phyloP scores from a whole-genome alignment of 441 rosid species.

The Euphorbia celastroides region DNA sequence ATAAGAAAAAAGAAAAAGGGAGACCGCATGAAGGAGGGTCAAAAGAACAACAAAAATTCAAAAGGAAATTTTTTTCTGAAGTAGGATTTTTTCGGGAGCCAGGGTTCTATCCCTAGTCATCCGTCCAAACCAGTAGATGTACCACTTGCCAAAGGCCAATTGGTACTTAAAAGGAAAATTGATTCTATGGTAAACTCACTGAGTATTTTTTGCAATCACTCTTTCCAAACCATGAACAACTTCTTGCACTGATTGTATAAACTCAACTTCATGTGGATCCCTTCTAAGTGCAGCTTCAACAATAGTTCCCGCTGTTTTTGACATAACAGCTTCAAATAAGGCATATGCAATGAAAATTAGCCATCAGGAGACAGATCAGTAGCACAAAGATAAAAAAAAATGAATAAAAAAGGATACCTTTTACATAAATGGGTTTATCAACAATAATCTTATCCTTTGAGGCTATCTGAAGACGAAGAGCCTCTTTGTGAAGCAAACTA shows the following conservation, averaged over 20 bases:
- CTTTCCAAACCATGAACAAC: conserved; percentile 96
- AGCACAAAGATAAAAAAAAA: neutral
- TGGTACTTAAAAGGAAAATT: too few species aligned
- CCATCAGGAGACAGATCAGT: conserved; percentile 10
- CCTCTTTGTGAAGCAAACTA: conserved; percentile 98
- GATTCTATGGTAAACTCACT: conserved; percentile 51
- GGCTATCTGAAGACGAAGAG: conserved; percentile 94
- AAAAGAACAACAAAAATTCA: neutral
- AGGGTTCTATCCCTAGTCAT: too few species aligned
- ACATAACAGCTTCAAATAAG: conserved; percentile 89
- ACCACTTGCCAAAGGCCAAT: too few species aligned
- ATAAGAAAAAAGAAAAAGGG: conserved; percentile 10
- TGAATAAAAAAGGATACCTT: conserved; percentile 41
- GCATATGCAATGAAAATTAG: conserved; percentile 17
- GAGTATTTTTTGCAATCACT: conserved; percentile 91
- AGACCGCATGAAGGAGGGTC: neutral
- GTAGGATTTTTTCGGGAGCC: too few species aligned
- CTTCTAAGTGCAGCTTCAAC: conserved; percentile 84
- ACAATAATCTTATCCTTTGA: conserved; percentile 88
- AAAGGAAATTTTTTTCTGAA: too few species aligned
- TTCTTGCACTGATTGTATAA: conserved; percentile 94
- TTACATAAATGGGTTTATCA: conserved; percentile 85
- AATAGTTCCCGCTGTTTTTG: conserved; percentile 97
- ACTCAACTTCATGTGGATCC: conserved; percentile 95
- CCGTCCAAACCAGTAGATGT: too few species aligned